Evolutionary conservation across 2,329 filamentous ascomycete genomes (phyloP).

Genomic region (Claviceps sp.): DNA sequence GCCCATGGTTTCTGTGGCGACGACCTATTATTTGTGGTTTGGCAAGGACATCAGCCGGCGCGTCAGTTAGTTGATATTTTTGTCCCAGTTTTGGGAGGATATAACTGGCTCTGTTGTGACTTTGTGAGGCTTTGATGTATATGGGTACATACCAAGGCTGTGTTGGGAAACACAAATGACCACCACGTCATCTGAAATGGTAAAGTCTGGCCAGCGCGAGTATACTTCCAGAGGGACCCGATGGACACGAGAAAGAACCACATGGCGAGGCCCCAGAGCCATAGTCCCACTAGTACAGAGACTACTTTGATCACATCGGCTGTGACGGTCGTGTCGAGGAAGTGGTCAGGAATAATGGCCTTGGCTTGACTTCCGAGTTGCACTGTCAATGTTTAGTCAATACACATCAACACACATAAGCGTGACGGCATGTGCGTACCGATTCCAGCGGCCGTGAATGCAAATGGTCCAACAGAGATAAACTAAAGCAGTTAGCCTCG

Average conservation of each 20-base stretch:
- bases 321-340: constrained; percentile 28
- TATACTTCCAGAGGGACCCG: constrained; percentile 60
- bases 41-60: not conserved
- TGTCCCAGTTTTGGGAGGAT: too few species aligned
- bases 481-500: constrained; percentile 33
- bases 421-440: not conserved
- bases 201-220: constrained; percentile 43
- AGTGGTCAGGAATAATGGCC: constrained; percentile 28
- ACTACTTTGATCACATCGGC: constrained; percentile 32
- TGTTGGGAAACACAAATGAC: constrained; percentile 72
- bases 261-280: constrained; percentile 70
- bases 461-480: constrained; percentile 66
- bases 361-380: constrained; percentile 30
- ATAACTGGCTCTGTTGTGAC: too few species aligned
- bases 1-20: constrained; percentile 60
- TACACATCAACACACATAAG: not conserved
- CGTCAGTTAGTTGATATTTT: not conserved
- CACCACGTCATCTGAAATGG: constrained; percentile 79
- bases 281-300: constrained; percentile 52
- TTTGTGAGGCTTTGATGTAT: not conserved
- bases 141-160: constrained; percentile 39
- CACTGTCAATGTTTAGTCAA: constrained; percentile 13
- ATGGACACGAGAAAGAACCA: constrained; percentile 77
- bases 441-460: constrained; percentile 37
- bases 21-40: constrained; percentile 23